Evolutionary conservation across 2,329 filamentous ascomycete species (phyloP).

Genomic region (Tolypocladium ophioglossoides): DNA sequence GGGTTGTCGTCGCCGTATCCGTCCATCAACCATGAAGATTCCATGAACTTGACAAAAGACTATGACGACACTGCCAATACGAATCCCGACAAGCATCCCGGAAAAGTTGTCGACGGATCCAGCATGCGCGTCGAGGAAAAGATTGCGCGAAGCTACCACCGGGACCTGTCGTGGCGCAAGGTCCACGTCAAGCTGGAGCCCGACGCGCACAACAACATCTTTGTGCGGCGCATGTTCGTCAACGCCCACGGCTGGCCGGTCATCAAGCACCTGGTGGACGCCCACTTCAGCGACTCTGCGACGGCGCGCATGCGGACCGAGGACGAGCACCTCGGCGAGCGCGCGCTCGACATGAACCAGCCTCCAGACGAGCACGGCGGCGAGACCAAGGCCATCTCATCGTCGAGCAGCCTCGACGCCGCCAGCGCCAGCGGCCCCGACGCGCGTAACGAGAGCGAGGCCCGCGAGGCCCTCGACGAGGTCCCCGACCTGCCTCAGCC

Average conservation of each 20-base stretch:
- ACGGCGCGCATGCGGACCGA: slow-evolving; percentile 55
- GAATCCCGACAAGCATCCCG: slow-evolving; percentile 29
- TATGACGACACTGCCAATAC: slow-evolving; percentile 41
- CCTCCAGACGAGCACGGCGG: slow-evolving; percentile 52
- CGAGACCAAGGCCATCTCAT: slow-evolving; percentile 39
- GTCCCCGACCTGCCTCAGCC: slow-evolving; percentile 33
- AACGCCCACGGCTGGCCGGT: slow-evolving; percentile 98
- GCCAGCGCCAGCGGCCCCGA: slow-evolving; percentile 14
- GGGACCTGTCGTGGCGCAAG: slow-evolving; percentile 87
- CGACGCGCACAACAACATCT: slow-evolving; percentile 86
- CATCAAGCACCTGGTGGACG: slow-evolving; percentile 86
- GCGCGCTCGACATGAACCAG: slow-evolving; percentile 49
- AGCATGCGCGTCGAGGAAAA: slow-evolving; percentile 93
- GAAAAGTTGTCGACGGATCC: slow-evolving; percentile 41
- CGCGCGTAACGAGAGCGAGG: slow-evolving; percentile 15
- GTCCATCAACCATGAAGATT: slow-evolving; percentile 29
- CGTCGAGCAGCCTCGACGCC: slow-evolving; percentile 10
- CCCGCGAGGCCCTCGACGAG: slow-evolving; percentile 28
- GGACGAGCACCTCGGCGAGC: slow-evolving; percentile 54
- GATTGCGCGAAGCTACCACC: slow-evolving; percentile 91
- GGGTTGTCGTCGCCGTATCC: slow-evolving; percentile 23
- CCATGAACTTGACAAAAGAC: slow-evolving; percentile 32
- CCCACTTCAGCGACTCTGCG: slow-evolving; percentile 73
- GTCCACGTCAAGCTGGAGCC: slow-evolving; percentile 92
- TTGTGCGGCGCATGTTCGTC: slow-evolving; percentile 90